Evolutionary conservation across 345 rosid genomes (phyloP), one percentile per base, ranked within the genome.

Genomic region (Conringia planisiliqua): DNA sequence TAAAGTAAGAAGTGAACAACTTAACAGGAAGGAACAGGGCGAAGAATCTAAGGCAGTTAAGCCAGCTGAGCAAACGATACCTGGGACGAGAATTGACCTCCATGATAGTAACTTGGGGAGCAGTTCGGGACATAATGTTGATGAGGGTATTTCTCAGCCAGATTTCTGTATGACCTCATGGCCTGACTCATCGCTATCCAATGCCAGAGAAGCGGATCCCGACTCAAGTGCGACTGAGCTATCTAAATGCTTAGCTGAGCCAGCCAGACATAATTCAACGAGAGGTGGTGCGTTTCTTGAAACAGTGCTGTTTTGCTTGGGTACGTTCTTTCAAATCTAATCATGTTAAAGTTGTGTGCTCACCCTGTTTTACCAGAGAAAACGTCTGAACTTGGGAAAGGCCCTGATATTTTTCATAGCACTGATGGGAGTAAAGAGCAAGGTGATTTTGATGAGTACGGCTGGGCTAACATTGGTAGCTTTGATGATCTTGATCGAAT

Each of bases 381-480:
- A 82, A 72, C 79, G 51, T 61, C 78, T 81, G 88, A 80, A 72
- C 77, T 79, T 71, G 76, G 80, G 73, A 83, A 87, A 79, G 91
- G 84, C 69, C 63, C 83, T 66, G 84, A 84, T 76, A 58, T 55
- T 76, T 87, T 83, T 73, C 90, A 83, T 82, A 85, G 76, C 80
- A 56, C 83, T 33, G 76, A 70, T 52, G 90, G 79, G 81, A 82
- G 80, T 76, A 83, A 86, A 81, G 97, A 82, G 63, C 91, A 88
- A 70, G 83, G 83, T 81, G 94, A 87, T 82, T 88, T 90, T 82
- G 88, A 81, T 74, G 94, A 92, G 79, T 90, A 86, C 51, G 82
- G 88, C 70, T 95, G 99, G 99, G 98, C 80, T 70, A 87, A 83
- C 82, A 88, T 95, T 68, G 91, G 98, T 84, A 90, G 98, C 80